Evolutionary conservation across 176 grass and related monocot genomes (phyloP), one percentile per base, ranked within the genome.

Genomic region (Elymus sibiricus): DNA sequence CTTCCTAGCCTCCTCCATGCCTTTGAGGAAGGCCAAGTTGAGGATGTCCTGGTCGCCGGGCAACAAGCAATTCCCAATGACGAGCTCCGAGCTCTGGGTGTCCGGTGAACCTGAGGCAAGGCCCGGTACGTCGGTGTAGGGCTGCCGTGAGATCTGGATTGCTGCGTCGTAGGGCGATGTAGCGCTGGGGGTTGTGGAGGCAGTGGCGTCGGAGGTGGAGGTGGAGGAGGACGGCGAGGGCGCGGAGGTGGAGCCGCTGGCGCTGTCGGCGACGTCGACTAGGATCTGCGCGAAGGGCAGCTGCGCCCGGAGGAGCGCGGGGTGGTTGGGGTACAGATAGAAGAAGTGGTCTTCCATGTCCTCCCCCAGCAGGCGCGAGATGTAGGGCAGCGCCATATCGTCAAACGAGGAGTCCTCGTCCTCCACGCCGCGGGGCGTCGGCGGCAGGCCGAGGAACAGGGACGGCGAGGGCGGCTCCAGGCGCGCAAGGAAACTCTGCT

Each of bases 1-100:
- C 53, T 84, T 94, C 32, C 61, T 75, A 10, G 93, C 90, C 66
- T 95, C 93, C 73, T 95, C 73, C 77, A 83, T 69, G 38, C 93
- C 93, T 81, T 80, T 92, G 73, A 64, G 51, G 82, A 91, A 88
- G 4, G 86, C 80, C 27, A 56, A 49, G 77, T 32, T 91, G 89
- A 78, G 31, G 69, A 79, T 59, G 79, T 64, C 82, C 24, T 16
- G n/a, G 24, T 84, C 76, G 34, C 35, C 19, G 44, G 70, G 59
- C n/a, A 64, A 64, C 25, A 80, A 64, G 39, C 16, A 15, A 32
- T 25, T 51, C 72, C 42, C 42, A 75, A 9, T 17, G 16, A 44
- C 26, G 61, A 49, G 25, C 25, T 7, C 44, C 16, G 27, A 53
- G 40, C 44, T 55, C 73, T 31, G 27, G 73, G 26, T 53, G 73